Base-by-base conservation (phyloP, 495 filamentous ascomycete genomes). In the Tuber brumale region DNA sequence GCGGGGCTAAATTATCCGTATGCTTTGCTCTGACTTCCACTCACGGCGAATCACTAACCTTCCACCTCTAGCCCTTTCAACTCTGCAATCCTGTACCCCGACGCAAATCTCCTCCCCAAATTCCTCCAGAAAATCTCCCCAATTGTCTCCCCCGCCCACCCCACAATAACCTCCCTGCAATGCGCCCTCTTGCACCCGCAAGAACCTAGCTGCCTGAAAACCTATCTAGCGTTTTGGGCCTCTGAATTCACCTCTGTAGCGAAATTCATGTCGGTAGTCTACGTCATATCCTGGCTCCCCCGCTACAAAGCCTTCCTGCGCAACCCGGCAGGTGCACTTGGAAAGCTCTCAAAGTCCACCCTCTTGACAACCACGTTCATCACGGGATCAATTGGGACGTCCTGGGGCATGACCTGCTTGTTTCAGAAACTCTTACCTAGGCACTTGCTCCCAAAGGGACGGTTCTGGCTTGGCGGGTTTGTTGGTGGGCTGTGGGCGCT, bases 121-220 rank as follows among this genome's bases (percentile, higher is more conserved):
- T 83, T 89, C 19, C 89, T 97, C 42, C 75, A 85, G 44, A 84
- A 89, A 27, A 91, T 97, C 76, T 87, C 91, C 1, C 94, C 94
- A 18, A 89, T 97, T 42, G 92, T 93, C 45, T 89, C 92, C 1
- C 88, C 91, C 44, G 94, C 95, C 1, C 94, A 97, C 81, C 94
- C 95, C 12, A 88, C 91, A 41, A 94, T 96, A 82, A 89, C 88
- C 4, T 90, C 88, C 69, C 89, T 97, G 44, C 93, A 93, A 72
- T 99, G 95, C 85, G 95, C 95, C 3, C 87, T 95, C 31, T 89
- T 97, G n/a, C 95, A 99, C 84, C 95, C 95, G 0, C 85, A 88
- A 35, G 91, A 94, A 77, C 94, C 95, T 5, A 94, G 91, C 76
- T 99, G 95, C 85, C 87, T 89, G 41, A 92, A 91, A 27, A 95